Base-by-base conservation (phyloP, 441 rosid species). In the Lepidium campestre region DNA sequence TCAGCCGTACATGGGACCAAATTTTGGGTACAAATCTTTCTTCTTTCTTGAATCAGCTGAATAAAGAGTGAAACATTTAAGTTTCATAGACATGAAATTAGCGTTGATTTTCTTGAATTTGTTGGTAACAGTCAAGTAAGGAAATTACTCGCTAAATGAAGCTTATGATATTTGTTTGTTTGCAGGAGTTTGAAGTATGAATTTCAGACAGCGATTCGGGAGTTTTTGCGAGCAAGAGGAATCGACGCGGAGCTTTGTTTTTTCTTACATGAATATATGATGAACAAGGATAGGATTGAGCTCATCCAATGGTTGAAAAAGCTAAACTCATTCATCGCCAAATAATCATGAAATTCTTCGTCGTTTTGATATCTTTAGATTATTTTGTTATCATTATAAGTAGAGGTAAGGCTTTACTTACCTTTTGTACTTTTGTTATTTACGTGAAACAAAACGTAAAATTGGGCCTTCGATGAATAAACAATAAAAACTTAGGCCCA, bases 271-370 rank as follows among this genome's bases (percentile, higher is more conserved):
- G 83, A 81, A 36, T 88, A 82, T 78, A 80, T 86, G 86, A 68
- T 60, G 85, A 86, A 90, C 72, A 88, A 90, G 72, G 88, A 90
- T 77, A 81, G 83, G 74, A 83, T 80, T 65, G 93, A 88, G 75
- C 87, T 81, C 44, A 77, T 86, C 34, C 74, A 68, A 34, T 91
- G 96, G 97, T 74, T 84, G 78, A 63, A 62, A 68, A 85, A 76
- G 64, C 80, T 85, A 48, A 75, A 83, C 56, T 57, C 75, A 19
- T 75, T 83, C 73, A 74, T 86, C 6, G 78, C 81, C 23, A 75
- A 70, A 50, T 84, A 76, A 74, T 54, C 54, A 14, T 2, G 12
- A 36, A 10, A 14, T 3, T 18, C 3, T 29, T 18, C 8, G 0
- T 25, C 8, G 7, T 64, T 20, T 36, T 17, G 13, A 29, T 48